These are phyloP conservation scores for Yamadazyma aaseri DNA, from an alignment of 1,139 yeast genomes.

Conservation along the genomic window DNA sequence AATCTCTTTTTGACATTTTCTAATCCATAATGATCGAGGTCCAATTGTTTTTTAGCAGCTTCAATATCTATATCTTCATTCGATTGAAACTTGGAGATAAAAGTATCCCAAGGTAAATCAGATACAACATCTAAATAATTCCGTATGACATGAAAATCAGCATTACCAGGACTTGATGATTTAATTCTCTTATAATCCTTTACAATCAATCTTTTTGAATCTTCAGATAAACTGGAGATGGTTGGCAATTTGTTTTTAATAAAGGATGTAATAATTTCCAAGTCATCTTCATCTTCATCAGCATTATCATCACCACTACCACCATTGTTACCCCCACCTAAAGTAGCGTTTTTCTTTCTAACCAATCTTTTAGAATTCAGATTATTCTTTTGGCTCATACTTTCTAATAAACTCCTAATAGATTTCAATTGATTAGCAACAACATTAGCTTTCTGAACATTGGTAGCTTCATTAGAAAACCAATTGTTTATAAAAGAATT, in stretches of 20 bases:
- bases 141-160: constrained; percentile 72
- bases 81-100: constrained; percentile 36
- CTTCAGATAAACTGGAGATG: constrained; percentile 36
- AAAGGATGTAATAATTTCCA: constrained; percentile 43
- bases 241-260: constrained; percentile 46
- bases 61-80: constrained; percentile 50
- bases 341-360: constrained; percentile 14
- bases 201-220: constrained; percentile 56
- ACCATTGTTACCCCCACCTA: constrained; percentile 14
- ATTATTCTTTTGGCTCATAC: constrained; percentile 35
- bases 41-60: constrained; percentile 59
- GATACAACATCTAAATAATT: constrained; percentile 69
- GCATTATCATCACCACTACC: constrained; percentile 22
- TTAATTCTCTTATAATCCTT: constrained; percentile 65
- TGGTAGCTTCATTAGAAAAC: constrained; percentile 50
- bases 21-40: constrained; percentile 83
- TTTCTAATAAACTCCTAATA: constrained; percentile 54
- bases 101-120: constrained; percentile 63
- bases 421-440: constrained; percentile 62
- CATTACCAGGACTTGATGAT: constrained; percentile 62
- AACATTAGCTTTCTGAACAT: constrained; percentile 54
- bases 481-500: constrained; percentile 40
- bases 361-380: constrained; percentile 15
- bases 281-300: constrained; percentile 44
- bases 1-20: constrained; percentile 78